Evolutionary conservation across 208 protist genomes (phyloP).

Genomic region (Wallacemonas sp.): DNA sequence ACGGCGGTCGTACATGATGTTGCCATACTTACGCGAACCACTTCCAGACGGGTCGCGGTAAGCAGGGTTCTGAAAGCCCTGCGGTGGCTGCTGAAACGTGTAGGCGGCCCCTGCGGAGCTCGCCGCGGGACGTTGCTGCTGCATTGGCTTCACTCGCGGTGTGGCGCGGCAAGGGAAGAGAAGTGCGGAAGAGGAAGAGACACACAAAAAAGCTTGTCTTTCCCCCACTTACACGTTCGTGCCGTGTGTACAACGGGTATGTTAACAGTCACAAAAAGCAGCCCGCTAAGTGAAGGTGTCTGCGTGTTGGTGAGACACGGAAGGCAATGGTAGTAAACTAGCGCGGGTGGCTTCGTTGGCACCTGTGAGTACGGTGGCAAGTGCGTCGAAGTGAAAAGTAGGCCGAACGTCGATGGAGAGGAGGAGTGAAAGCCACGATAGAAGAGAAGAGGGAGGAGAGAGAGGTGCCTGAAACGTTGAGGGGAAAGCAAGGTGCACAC

Average conservation of each 20-base stretch:
- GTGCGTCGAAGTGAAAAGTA: too few relatives aligned
- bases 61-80: slow-evolving; percentile 74
- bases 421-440: too few relatives aligned
- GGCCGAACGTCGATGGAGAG: too few relatives aligned
- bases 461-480: neutral
- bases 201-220: too few relatives aligned
- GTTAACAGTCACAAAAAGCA: too few relatives aligned
- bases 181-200: neutral
- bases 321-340: too few relatives aligned
- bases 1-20: slow-evolving; percentile 96
- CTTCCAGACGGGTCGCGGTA: slow-evolving; percentile 72
- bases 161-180: neutral
- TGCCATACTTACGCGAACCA: slow-evolving; percentile 70
- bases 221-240: too few relatives aligned
- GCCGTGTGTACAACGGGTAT: neutral
- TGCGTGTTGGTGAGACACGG: too few relatives aligned
- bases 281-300: too few relatives aligned
- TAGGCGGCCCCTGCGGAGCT: slow-evolving; percentile 61
- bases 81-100: slow-evolving; percentile 89
- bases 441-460: neutral
- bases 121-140: slow-evolving; percentile 32
- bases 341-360: too few relatives aligned
- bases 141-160: slow-evolving; percentile 26
- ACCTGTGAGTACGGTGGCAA: too few relatives aligned
- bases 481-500: neutral